Percentiles rank a stretch among this genome's conserved stretches.
Conservation (phyloP, 1,139 yeast species). For the Yarrowia galli region DNA sequence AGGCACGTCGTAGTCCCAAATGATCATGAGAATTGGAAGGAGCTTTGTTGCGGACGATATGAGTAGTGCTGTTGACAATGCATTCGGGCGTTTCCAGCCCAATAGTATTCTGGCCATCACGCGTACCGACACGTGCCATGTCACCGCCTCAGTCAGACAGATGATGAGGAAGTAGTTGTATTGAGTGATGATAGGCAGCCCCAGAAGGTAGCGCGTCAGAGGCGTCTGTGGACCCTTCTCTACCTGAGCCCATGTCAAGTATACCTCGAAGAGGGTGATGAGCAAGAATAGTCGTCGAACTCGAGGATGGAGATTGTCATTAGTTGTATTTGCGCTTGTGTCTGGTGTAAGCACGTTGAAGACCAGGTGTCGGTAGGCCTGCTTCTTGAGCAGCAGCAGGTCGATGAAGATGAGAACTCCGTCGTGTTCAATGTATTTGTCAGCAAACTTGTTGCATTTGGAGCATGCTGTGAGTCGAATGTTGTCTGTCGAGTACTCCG, state of each 20-base stretch:
- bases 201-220: slow-evolving; percentile 50
- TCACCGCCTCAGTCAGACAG: slow-evolving; percentile 65
- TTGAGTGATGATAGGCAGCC: slow-evolving; percentile 61
- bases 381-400: slow-evolving; percentile 79
- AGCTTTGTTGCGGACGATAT: slow-evolving; percentile 80
- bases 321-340: slow-evolving; percentile 36
- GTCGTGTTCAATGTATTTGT: slow-evolving; percentile 91
- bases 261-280: slow-evolving; percentile 84
- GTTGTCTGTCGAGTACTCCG: slow-evolving; percentile 76
- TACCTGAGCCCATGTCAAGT: slow-evolving; percentile 88
- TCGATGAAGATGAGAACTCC: slow-evolving; percentile 84
- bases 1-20: slow-evolving; percentile 93
- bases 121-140: slow-evolving; percentile 62
- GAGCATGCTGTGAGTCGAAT: slow-evolving; percentile 82
- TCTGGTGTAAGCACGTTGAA: slow-evolving; percentile 65
- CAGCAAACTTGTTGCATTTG: slow-evolving; percentile 76
- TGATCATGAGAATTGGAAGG: slow-evolving; percentile 91
- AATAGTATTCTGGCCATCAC: slow-evolving; percentile 51
- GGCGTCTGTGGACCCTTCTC: slow-evolving; percentile 59
- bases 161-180: slow-evolving; percentile 70
- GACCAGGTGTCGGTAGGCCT: slow-evolving; percentile 88
- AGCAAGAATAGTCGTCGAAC: slow-evolving; percentile 63
- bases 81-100: slow-evolving; percentile 55
- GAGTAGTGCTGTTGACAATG: slow-evolving; percentile 69
- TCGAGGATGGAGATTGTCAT: slow-evolving; percentile 44